A percentile compares a stretch with the other conserved stretches of the same genome.
Evolutionary conservation across 2,329 filamentous ascomycete genomes (phyloP).

Genomic region (Aulographum hederae): DNA sequence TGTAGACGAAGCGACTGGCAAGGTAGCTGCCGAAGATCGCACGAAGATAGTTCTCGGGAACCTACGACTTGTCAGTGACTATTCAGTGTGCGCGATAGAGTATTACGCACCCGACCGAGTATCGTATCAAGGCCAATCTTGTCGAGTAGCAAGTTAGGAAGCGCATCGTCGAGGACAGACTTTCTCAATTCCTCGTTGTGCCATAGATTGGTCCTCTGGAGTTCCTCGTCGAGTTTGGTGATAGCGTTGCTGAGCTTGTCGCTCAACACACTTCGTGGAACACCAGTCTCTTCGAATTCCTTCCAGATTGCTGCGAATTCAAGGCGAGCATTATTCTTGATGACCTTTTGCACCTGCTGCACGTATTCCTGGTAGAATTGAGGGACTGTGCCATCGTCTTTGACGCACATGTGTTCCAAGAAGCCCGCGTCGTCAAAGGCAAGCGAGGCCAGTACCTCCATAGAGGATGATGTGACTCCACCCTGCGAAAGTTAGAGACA

Average conservation of each 20-base stretch:
- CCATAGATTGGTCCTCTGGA: slow-evolving; percentile 89
- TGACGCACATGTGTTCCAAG: slow-evolving; percentile 81
- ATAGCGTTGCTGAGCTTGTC: slow-evolving; percentile 85
- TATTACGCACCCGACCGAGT: slow-evolving; percentile 50
- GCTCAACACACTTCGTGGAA: slow-evolving; percentile 68
- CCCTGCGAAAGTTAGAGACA: too few species aligned
- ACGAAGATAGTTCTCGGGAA: slow-evolving; percentile 80
- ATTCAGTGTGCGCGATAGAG: too few species aligned
- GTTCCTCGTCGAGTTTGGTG: slow-evolving; percentile 88
- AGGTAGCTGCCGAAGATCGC: slow-evolving; percentile 94
- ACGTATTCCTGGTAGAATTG: slow-evolving; percentile 91
- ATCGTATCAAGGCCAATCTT: slow-evolving; percentile 87
- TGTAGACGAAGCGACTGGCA: slow-evolving; percentile 88
- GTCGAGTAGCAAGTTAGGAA: slow-evolving; percentile 66
- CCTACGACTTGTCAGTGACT: slow-evolving; percentile 27
- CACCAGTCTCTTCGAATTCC: slow-evolving; percentile 68
- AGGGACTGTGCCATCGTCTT: slow-evolving; percentile 58
- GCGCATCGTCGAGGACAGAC: slow-evolving; percentile 64
- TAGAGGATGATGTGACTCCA: slow-evolving; percentile 89
- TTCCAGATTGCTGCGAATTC: slow-evolving; percentile 99
- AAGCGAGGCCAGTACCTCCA: slow-evolving; percentile 85
- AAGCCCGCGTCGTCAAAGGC: slow-evolving; percentile 87
- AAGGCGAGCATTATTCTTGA: slow-evolving; percentile 75
- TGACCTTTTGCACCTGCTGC: slow-evolving; percentile 74
- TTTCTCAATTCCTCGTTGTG: slow-evolving; percentile 59